Base-by-base conservation (phyloP, 1,284 basidiomycete species). In the Mycena sp. region DNA sequence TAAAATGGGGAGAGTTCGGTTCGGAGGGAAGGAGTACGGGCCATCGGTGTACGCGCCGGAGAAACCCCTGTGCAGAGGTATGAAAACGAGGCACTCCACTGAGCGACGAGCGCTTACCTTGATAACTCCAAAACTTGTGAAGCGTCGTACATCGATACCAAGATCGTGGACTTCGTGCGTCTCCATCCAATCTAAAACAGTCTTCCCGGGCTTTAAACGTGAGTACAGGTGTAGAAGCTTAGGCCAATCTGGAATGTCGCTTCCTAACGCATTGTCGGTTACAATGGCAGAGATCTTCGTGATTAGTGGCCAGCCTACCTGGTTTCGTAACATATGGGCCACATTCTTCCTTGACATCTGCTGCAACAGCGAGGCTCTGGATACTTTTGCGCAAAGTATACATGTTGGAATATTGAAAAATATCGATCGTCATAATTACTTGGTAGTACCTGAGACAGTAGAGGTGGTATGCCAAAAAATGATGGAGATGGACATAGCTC, bases 81-180 rank as follows among this genome's bases (percentile, higher is more conserved):
- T 30, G 16, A 28, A 6, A 23, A 41, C 6, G 5, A 28, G 29
- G 11, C 41, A 48, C n/a, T n/a, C n/a, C n/a, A n/a, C n/a, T n/a
- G 11, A 10, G 29, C 5, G 16, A 40, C n/a, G 4, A 32, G 25
- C n/a, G 30, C 65, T 21, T 71, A 87, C 91, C 80, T 99, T 99
- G 79, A 99, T 98, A n/a, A 98, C 92, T 14, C 97, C 98, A 73
- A 99, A 99, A 67, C 93, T 95, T n/a, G 96, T 91, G 76, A 99
- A 98, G 16, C 98, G 87, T 6, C 97, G 87, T 9, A 95, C 87
- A 74, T 99, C 98, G 59, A 99, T 91, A 1, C 92, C 93, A 19
- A 91, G 78, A 7, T 83, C 79, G 51, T 89, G 82, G 4, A 95
- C 86, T 28, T 90, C 82, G 71, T 95, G 84, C 43, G 84, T 83